A percentile compares a stretch with the other conserved stretches of the same genome.
These are phyloP conservation scores for Ilex aquifolium DNA, from an alignment of 257 asterid genomes.

Conservation along the genomic window DNA sequence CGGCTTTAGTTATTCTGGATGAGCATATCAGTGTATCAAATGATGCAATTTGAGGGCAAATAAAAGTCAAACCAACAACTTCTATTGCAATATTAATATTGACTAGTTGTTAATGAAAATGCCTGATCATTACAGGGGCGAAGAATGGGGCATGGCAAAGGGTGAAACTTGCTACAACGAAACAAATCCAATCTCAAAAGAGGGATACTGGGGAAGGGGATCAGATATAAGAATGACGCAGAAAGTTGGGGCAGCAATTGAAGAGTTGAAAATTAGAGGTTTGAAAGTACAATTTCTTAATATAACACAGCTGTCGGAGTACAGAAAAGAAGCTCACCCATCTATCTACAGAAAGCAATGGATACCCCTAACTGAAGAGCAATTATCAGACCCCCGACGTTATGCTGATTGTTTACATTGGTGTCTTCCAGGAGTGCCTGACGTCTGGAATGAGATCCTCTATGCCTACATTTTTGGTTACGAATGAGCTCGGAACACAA, in stretches of 20 bases:
- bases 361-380: background rate
- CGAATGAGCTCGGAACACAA: too few species aligned
- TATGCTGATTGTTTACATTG: background rate
- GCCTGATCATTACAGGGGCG: background rate
- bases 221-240: background rate
- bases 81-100: too few species aligned
- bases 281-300: background rate
- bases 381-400: background rate
- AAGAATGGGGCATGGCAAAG: background rate
- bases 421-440: background rate
- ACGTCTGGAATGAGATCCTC: background rate
- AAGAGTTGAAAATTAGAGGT: background rate
- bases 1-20: too few species aligned
- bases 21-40: too few species aligned
- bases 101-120: background rate
- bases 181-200: background rate
- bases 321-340: constrained; percentile 1
- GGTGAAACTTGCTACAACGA: background rate
- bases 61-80: too few species aligned
- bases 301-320: background rate
- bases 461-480: background rate
- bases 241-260: background rate
- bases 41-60: too few species aligned
- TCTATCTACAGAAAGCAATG: background rate
- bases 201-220: background rate